Evolutionary conservation across 108 stramenopile genomes (phyloP).

Genomic region (Cafeteria roenbergensis): DNA sequence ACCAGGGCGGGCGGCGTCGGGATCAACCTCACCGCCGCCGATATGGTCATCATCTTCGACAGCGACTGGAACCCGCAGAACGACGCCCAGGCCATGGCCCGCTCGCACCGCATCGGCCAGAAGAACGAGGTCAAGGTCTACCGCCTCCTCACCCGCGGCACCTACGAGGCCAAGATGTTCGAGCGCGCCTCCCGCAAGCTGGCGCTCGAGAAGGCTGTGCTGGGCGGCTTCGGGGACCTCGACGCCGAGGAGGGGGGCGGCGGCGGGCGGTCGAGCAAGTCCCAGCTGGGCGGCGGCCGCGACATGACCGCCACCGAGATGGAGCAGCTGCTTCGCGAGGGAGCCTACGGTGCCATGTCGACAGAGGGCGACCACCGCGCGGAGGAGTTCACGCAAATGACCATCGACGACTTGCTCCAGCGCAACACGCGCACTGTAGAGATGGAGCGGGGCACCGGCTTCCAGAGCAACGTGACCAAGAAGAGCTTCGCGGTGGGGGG

Average conservation of each 20-base stretch:
- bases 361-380: conserved; percentile 57
- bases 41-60: conserved; percentile 96
- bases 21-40: conserved; percentile 57
- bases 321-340: conserved; percentile 73
- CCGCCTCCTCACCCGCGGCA: conserved; percentile 75
- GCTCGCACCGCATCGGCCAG: conserved; percentile 83
- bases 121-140: conserved; percentile 80
- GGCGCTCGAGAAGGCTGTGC: conserved; percentile 93
- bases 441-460: conserved; percentile 47
- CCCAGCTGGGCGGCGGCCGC: neutral
- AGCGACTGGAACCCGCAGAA: conserved; percentile 94
- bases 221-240: conserved; percentile 46
- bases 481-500: conserved; percentile 73
- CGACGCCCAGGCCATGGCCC: conserved; percentile 77
- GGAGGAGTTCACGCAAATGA: conserved; percentile 65
- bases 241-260: conserved; percentile 1
- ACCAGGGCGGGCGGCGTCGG: conserved; percentile 34
- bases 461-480: conserved; percentile 32
- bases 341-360: conserved; percentile 73
- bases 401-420: conserved; percentile 72
- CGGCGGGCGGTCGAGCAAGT: neutral
- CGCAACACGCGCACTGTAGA: conserved; percentile 68
- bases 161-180: conserved; percentile 97
- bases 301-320: conserved; percentile 52
- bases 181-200: conserved; percentile 86